Evolutionary conservation across 345 rosid species (phyloP), one percentile per base, ranked within the genome.

Genomic region (Syzygium aromaticum): DNA sequence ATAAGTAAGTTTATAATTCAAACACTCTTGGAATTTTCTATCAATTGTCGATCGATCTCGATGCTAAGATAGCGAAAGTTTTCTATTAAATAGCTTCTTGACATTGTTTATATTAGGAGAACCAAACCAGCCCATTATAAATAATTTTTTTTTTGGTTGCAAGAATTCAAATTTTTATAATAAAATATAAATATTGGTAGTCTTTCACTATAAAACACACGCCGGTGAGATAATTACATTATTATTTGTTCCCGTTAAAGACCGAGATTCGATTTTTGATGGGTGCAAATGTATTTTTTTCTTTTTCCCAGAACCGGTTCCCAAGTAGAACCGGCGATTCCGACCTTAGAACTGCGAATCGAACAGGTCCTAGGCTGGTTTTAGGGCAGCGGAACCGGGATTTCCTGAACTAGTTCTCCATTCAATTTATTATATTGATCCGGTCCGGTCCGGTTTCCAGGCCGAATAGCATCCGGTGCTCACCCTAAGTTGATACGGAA

Each of bases 101-200:
- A 61, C 14, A n/a, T n/a, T 15, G 2, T 61, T n/a, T n/a, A 61
- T 61, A 14, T 2, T 6, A 61, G 73, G 33, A 27, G 33, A 61
- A 3, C n/a, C 73, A n/a, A 61, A n/a, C 8, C 0, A n/a, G 17
- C 0, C 30, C 13, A n/a, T 61, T n/a, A 27, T 61, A 61, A 0
- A 15, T 6, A 56, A 61, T 0, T 7, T 61, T 9, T 59, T 5
- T 61, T 61, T 61, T 12, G 5, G 8, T 5, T 43, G 46, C 46
- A 13, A n/a, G n/a, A n/a, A n/a, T 0, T n/a, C 15, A 61, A 61
- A 61, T 61, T 61, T 14, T 14, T 52, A 52, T n/a, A 25, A n/a
- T 0, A 6, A 61, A 61, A 0, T 61, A 61, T 0, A 2, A 61
- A 52, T 25, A 61, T 33, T 61, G 0, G 19, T 0, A 3, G 2